Evolutionary conservation across 148 eudicot genomes (phyloP), one percentile per base, ranked within the genome.

Genomic region (Chenopodium quinoa): DNA sequence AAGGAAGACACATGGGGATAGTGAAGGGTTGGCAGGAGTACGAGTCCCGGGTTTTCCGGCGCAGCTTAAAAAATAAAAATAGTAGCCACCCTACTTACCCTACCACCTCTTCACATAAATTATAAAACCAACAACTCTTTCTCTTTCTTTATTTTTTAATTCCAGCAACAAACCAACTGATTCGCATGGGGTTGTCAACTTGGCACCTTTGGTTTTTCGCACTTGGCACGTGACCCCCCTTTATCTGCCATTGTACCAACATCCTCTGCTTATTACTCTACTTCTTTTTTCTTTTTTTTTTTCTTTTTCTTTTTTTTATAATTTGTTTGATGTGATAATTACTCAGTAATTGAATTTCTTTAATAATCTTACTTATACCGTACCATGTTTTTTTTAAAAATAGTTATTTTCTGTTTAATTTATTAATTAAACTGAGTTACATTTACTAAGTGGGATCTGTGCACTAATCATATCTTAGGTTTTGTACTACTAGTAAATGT

Each of bases 41-140:
- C 83, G 74, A 75, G 88, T 82, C 92, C 87, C 90, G 87, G 84
- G 88, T 81, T 77, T 85, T 80, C 68, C 75, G 74, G 68, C 78
- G 73, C 56, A 79, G 74, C 81, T 10, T 32, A 11, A 66, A 78
- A 47, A 14, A 56, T 14, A 14, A 56, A 56, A 56, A 56, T 20
- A 56, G 19, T 13, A 56, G 19, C 60, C 60, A 4, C 60, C 60
- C 60, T 56, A 16, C 60, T 13, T 56, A 12, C 17, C 16, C 4
- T 13, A 56, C 44, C 44, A 40, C 44, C 44, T 6, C 44, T 40
- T 40, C 44, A 40, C 44, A 4, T 40, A 40, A 40, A 27, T 27
- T 50, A 50, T 7, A 50, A 50, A 72, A 22, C 75, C 22, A 68
- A 68, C 22, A 37, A 63, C 25, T 75, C 64, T 75, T 67, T 67